These are phyloP conservation scores for Trypanosoma conorhini DNA, from an alignment of 208 protist genomes.

Conservation along the genomic window DNA sequence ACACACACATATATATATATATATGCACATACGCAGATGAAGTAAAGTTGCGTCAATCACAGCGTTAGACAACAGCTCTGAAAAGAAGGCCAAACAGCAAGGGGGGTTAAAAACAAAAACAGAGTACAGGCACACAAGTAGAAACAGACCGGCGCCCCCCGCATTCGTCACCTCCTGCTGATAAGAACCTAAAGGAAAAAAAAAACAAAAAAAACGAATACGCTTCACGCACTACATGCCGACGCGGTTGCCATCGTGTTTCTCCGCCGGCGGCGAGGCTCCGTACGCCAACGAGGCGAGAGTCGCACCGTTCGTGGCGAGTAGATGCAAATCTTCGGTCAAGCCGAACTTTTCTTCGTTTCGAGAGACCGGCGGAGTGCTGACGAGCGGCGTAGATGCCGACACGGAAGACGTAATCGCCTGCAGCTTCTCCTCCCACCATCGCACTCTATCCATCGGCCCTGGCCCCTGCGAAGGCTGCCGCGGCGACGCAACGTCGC, in stretches of 20 bases:
- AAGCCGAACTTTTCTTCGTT: not conserved
- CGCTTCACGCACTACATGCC: not conserved
- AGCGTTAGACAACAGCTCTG: too few species aligned
- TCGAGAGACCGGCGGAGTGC: not conserved
- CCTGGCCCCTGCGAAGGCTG: not conserved
- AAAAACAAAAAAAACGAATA: not conserved
- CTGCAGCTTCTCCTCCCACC: constrained; percentile 19
- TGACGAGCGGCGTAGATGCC: not conserved
- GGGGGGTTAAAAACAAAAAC: not conserved
- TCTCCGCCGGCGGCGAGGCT: not conserved
- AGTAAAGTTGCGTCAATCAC: too few species aligned
- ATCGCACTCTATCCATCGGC: constrained; percentile 19
- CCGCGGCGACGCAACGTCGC: not conserved
- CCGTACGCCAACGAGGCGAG: not conserved
- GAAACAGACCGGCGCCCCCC: not conserved
- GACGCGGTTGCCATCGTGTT: not conserved
- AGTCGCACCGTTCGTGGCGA: not conserved
- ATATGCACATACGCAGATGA: too few species aligned
- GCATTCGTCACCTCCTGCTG: not conserved
- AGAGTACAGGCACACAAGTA: not conserved
- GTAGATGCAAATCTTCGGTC: not conserved
- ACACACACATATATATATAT: too few species aligned
- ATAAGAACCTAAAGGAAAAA: not conserved
- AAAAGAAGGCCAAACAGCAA: too few species aligned
- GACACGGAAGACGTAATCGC: constrained; percentile 18